Conservation (phyloP, 2,329 filamentous ascomycete species). For the Nemania serpens region DNA sequence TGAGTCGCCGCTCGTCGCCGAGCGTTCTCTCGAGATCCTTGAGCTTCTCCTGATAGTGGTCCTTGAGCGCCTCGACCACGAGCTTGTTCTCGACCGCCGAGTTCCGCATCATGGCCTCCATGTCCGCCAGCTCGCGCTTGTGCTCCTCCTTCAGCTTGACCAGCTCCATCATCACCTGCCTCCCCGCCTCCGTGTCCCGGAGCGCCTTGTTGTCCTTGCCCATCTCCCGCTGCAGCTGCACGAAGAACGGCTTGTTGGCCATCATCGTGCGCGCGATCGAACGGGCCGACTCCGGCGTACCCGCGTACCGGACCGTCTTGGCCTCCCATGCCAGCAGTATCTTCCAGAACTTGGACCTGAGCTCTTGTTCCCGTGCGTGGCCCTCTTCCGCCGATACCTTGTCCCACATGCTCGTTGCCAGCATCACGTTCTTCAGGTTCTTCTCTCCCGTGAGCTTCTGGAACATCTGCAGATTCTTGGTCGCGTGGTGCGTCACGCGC, state of each 20-base stretch:
- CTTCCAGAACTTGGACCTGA: constrained; percentile 46
- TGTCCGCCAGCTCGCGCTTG: constrained; percentile 61
- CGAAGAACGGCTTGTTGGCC: constrained; percentile 70
- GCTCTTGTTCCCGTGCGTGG: constrained; percentile 36
- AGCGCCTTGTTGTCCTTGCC: constrained; percentile 62
- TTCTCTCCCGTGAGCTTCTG: constrained; percentile 49
- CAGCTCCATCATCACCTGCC: constrained; percentile 62
- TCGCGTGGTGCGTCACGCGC: constrained; percentile 46
- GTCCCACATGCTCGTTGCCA: constrained; percentile 52
- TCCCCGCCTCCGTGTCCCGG: constrained; percentile 48
- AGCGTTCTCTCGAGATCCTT: constrained; percentile 36
- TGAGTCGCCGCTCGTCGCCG: constrained; percentile 37
- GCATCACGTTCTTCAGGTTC: constrained; percentile 46
- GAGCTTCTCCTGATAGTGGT: constrained; percentile 35
- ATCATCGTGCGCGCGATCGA: constrained; percentile 31
- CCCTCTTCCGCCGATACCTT: constrained; percentile 39
- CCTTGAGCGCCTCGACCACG: constrained; percentile 34
- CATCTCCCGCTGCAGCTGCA: constrained; percentile 69
- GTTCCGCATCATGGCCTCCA: constrained; percentile 52
- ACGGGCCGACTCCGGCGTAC: constrained; percentile 32
- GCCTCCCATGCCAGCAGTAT: constrained; percentile 43
- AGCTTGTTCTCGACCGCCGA: constrained; percentile 36
- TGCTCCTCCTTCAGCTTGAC: constrained; percentile 59
- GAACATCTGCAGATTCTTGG: constrained; percentile 51
- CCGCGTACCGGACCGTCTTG: constrained; percentile 34